Percentiles rank a stretch among this genome's conserved stretches.
Conservation (phyloP, 2,329 filamentous ascomycete genomes). For the Aspergillus ruber region DNA sequence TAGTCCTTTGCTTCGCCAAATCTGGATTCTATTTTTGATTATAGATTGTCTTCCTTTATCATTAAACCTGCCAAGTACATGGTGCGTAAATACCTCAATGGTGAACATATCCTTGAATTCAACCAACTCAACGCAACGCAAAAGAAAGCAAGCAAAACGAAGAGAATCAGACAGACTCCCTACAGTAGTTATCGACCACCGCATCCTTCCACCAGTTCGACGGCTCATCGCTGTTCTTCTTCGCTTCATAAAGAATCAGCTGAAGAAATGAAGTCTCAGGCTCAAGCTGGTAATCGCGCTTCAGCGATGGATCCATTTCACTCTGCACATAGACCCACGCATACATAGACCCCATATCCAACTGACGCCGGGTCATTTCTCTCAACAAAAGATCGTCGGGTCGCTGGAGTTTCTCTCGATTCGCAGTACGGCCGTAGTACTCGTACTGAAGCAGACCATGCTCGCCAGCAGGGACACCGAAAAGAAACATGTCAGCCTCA, state of each 20-base stretch:
- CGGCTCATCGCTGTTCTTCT: not conserved
- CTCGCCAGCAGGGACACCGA: slow-evolving; percentile 48
- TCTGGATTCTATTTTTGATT: no score
- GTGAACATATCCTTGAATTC: no score
- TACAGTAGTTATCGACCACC: no score
- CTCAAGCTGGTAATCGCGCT: not conserved
- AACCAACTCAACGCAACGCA: no score
- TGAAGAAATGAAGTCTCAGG: not conserved
- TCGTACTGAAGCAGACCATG: slow-evolving; percentile 45
- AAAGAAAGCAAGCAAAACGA: not conserved
- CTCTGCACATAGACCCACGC: slow-evolving; percentile 38
- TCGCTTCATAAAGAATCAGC: not conserved
- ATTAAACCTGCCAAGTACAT: no score
- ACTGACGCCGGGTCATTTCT: slow-evolving; percentile 49
- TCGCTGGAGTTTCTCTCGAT: slow-evolving; percentile 42
- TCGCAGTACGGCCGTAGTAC: slow-evolving; percentile 29
- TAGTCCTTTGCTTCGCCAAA: no score
- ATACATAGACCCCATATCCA: slow-evolving; percentile 51
- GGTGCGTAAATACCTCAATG: no score
- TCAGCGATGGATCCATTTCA: not conserved
- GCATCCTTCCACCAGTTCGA: not conserved
- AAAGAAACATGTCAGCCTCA: slow-evolving; percentile 29
- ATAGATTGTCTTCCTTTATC: no score
- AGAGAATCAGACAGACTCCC: not conserved
- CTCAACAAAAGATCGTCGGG: slow-evolving; percentile 55